Evolutionary conservation across 2,329 filamentous ascomycete genomes (phyloP).

Genomic region (Diaporthe humulicola): DNA sequence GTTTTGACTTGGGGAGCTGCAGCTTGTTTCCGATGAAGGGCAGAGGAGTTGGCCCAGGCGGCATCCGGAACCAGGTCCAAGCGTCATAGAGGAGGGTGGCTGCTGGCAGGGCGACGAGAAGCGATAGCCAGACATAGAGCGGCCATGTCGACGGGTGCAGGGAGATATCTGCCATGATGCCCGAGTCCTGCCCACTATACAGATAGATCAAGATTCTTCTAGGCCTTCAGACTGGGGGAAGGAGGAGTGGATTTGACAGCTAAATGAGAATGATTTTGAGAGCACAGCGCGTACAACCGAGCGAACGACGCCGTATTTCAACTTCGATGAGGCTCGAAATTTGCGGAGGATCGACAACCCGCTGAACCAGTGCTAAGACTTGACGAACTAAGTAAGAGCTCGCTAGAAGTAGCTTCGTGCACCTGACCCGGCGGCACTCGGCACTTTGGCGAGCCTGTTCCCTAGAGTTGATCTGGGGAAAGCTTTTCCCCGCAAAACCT

Average conservation of each 20-base stretch:
- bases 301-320: not conserved
- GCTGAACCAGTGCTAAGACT: not conserved
- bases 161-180: conserved; percentile 25
- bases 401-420: conserved; percentile 5
- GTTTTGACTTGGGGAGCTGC: conserved; percentile 43
- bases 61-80: conserved; percentile 54
- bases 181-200: not conserved
- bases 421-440: conserved; percentile 26
- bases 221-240: not conserved
- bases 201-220: no score
- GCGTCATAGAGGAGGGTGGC: conserved; percentile 49
- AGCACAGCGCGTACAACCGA: not conserved
- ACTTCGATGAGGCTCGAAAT: not conserved
- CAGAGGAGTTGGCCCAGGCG: conserved; percentile 59
- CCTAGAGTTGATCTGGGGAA: not conserved
- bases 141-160: conserved; percentile 40
- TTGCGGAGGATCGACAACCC: conserved; percentile 21
- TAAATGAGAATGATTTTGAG: no score
- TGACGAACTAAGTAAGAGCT: conserved; percentile 11
- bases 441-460: not conserved
- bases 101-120: conserved; percentile 43
- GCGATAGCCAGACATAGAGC: conserved; percentile 42
- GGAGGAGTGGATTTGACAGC: not conserved
- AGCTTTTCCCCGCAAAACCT: conserved; percentile 33
- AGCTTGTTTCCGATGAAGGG: conserved; percentile 59